Conservation (phyloP, 768 basidiomycete genomes). For the Suillus discolor region DNA sequence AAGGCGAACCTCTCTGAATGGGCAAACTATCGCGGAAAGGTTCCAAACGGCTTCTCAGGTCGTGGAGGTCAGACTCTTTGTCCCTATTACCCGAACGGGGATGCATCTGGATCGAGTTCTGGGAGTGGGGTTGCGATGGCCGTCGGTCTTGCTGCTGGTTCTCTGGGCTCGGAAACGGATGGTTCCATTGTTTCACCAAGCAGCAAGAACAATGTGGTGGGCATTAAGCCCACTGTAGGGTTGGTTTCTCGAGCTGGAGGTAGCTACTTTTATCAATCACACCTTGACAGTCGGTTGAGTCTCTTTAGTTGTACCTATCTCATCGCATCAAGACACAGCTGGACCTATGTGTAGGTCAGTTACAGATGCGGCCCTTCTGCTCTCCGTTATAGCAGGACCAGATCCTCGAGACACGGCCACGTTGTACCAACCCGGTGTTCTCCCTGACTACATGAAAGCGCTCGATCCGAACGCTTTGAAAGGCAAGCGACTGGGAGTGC, state of each 20-base stretch:
- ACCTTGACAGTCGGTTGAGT: not conserved
- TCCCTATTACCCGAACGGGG: conserved; percentile 43
- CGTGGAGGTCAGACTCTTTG: conserved; percentile 47
- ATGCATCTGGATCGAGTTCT: conserved; percentile 45
- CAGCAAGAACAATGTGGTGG: conserved; percentile 44
- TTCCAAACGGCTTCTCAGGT: conserved; percentile 47
- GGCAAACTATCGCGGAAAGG: conserved; percentile 42
- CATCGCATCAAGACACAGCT: conserved; percentile 58
- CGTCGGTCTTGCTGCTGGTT: conserved; percentile 44
- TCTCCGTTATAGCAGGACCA: conserved; percentile 51
- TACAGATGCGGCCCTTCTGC: conserved; percentile 55
- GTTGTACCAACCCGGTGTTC: conserved; percentile 42
- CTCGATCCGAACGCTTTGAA: conserved; percentile 46
- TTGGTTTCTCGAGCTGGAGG: conserved; percentile 63
- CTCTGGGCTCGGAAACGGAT: conserved; percentile 50
- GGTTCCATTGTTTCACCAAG: conserved; percentile 51
- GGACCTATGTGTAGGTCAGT: conserved; percentile 59
- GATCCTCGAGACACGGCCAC: conserved; percentile 46
- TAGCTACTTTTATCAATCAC: conserved; percentile 17
- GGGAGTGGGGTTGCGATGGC: conserved; percentile 45
- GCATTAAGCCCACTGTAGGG: conserved; percentile 59
- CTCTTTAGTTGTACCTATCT: conserved; percentile 55
- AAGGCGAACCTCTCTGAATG: conserved; percentile 50
- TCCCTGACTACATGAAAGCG: conserved; percentile 61
- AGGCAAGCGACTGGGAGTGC: conserved; percentile 49